These are phyloP conservation scores for Poa pratensis DNA, from an alignment of 176 grass and related monocot species.

Conservation along the genomic window DNA sequence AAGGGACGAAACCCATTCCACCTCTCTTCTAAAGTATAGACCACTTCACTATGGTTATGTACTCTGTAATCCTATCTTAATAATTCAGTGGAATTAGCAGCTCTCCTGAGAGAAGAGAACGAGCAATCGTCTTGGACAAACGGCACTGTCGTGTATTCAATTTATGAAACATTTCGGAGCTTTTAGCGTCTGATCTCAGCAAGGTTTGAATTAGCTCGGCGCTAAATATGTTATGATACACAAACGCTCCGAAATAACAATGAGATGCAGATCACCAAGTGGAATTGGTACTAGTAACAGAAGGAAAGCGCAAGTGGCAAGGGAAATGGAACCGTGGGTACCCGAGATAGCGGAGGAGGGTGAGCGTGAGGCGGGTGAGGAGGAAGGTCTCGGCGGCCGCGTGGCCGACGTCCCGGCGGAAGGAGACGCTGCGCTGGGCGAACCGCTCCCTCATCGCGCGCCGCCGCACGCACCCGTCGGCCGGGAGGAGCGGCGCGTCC, in stretches of 20 bases:
- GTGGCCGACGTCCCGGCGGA: conserved; percentile 49
- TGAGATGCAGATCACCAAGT: neutral
- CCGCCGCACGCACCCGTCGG: conserved; percentile 38
- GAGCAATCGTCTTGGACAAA: neutral
- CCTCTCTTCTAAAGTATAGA: neutral
- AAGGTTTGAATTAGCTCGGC: neutral
- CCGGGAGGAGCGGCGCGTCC: conserved; percentile 44
- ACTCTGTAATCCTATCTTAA: neutral
- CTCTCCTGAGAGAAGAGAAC: neutral
- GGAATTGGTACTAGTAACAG: neutral
- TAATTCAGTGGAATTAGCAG: neutral
- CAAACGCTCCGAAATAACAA: neutral
- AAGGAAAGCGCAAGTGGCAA: neutral
- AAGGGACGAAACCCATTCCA: neutral
- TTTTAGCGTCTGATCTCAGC: conserved; percentile 6
- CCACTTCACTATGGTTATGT: neutral
- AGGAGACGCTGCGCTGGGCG: conserved; percentile 42
- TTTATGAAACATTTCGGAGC: neutral
- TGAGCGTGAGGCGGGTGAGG: conserved; percentile 75
- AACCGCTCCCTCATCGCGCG: conserved; percentile 40
- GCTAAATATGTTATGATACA: neutral
- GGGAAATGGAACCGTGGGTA: conserved; percentile 37
- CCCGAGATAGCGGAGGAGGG: conserved; percentile 94
- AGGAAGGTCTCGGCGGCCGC: conserved; percentile 67
- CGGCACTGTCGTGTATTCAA: neutral